Conservation (phyloP, 1,284 basidiomycete species). For the Bjerkandera adusta region DNA sequence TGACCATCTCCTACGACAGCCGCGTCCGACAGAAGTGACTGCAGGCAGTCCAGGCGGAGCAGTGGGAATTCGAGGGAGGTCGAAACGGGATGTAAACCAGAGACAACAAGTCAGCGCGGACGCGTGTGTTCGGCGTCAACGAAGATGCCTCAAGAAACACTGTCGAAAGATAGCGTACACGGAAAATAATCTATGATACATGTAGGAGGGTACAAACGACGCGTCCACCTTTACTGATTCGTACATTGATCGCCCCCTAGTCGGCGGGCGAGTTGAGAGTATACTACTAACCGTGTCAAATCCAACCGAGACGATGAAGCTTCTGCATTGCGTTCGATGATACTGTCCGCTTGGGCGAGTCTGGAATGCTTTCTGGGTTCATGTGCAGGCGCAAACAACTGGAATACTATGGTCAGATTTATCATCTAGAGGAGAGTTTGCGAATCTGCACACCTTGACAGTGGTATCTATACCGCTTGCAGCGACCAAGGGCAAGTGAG, state of each 20-base stretch:
- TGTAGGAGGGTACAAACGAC: no score
- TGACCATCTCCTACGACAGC: slow-evolving; percentile 9
- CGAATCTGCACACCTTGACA: slow-evolving; percentile 63
- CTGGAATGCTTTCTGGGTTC: slow-evolving; percentile 50
- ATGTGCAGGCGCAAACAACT: slow-evolving; percentile 71
- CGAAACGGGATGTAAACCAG: slow-evolving; percentile 2
- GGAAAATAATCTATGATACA: no score
- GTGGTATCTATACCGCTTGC: slow-evolving; percentile 89
- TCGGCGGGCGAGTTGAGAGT: slow-evolving; percentile 32
- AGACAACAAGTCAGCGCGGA: not conserved
- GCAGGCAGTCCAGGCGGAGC: slow-evolving; percentile 1
- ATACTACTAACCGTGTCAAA: slow-evolving; percentile 33
- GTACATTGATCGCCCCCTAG: slow-evolving; percentile 13
- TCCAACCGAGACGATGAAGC: slow-evolving; percentile 30
- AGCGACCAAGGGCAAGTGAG: slow-evolving; percentile 76
- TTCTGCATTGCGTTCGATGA: slow-evolving; percentile 51
- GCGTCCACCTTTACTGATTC: slow-evolving; percentile 11
- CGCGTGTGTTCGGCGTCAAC: slow-evolving; percentile 7
- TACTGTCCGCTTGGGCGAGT: slow-evolving; percentile 46
- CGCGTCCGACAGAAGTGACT: slow-evolving; percentile 3
- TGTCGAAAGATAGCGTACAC: no score
- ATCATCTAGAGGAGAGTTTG: not conserved
- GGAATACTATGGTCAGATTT: slow-evolving; percentile 6
- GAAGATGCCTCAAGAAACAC: no score
- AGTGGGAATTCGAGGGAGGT: not conserved